These are phyloP conservation scores for Desmodesmus armatus DNA, from an alignment of 139 green algal genomes.

Conservation along the genomic window DNA sequence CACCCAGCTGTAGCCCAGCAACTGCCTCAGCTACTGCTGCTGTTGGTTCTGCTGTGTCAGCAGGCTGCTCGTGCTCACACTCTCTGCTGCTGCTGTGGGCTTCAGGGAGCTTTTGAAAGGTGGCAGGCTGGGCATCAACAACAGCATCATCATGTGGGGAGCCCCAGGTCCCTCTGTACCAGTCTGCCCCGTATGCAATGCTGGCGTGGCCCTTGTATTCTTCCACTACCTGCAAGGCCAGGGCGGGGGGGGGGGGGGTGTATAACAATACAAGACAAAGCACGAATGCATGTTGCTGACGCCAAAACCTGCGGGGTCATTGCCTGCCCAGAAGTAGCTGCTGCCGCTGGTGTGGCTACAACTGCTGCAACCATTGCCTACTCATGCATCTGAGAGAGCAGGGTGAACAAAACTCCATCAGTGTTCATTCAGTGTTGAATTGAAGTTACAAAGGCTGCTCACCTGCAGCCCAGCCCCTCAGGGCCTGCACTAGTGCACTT, in stretches of 20 bases:
- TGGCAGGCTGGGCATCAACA: not conserved
- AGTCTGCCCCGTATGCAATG: constrained; percentile 82
- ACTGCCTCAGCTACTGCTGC: not conserved
- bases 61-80: not conserved
- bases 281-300: not conserved
- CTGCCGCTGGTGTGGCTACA: not conserved
- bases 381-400: not conserved
- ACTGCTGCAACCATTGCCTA: not conserved
- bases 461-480: too few relatives aligned
- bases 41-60: not conserved
- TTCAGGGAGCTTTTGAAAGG: too few relatives aligned
- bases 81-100: not conserved
- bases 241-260: not conserved
- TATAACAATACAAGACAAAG: not conserved
- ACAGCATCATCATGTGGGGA: not conserved
- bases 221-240: constrained; percentile 49
- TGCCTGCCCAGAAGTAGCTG: not conserved
- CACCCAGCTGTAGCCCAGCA: not conserved
- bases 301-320: not conserved
- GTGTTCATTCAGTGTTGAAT: too few relatives aligned
- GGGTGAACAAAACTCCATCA: not conserved
- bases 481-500: not conserved
- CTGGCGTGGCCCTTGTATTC: constrained; percentile 66
- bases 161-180: constrained; percentile 48
- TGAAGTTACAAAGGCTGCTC: too few relatives aligned